These are phyloP conservation scores for Trichoderma asperelloides DNA, from an alignment of 495 filamentous ascomycete species.

Conservation along the genomic window DNA sequence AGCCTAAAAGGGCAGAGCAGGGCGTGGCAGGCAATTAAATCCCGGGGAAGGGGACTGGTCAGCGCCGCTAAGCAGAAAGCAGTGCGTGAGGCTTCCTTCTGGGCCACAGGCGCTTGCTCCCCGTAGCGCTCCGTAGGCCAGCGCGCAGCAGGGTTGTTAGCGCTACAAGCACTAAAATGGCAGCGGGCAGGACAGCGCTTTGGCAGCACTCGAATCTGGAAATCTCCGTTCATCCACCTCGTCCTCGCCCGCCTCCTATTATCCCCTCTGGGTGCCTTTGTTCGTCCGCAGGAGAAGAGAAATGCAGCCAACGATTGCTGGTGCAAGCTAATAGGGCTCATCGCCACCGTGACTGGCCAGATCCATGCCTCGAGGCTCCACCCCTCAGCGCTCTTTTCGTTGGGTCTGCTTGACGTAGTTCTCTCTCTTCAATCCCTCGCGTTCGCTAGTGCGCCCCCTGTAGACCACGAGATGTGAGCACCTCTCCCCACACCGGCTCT, in stretches of 20 bases:
- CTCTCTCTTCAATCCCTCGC: background rate
- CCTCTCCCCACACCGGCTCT: background rate
- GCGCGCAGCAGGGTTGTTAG: no score
- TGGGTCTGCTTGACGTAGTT: conserved; percentile 1
- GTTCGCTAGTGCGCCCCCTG: background rate
- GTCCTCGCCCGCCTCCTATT: background rate
- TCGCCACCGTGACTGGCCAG: background rate
- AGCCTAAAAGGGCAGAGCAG: conserved; percentile 7
- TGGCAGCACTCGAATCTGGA: background rate
- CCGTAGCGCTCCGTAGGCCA: background rate
- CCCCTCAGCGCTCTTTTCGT: background rate
- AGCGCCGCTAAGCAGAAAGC: background rate
- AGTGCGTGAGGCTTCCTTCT: background rate
- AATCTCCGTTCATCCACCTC: background rate
- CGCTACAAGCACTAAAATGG: no score
- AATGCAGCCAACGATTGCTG: background rate
- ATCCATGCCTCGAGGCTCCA: background rate
- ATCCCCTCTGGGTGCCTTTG: background rate
- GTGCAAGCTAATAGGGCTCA: background rate
- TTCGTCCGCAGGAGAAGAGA: background rate
- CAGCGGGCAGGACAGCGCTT: no score
- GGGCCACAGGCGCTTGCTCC: background rate
- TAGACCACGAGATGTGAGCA: background rate
- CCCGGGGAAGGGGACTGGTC: conserved; percentile 1
- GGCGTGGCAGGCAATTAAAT: conserved; percentile 1